phyloP scores from a whole-genome alignment of 2,329 filamentous ascomycete species.

The Stachybotrys elegans region DNA sequence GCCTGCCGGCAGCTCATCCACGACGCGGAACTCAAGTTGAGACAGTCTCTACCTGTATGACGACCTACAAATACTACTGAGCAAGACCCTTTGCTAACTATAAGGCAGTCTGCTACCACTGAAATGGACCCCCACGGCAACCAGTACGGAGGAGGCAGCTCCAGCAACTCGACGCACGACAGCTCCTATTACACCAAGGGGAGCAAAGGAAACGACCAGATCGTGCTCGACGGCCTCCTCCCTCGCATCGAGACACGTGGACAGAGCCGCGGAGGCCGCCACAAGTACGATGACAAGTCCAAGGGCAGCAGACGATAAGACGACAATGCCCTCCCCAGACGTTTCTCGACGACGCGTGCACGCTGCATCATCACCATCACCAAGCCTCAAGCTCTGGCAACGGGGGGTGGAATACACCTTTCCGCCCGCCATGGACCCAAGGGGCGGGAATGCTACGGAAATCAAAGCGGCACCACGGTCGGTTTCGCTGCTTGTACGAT shows the following conservation, averaged over 20 bases:
- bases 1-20: background rate
- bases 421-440: too few species aligned
- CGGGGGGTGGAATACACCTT: too few species aligned
- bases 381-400: too few species aligned
- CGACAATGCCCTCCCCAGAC: too few species aligned
- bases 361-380: too few species aligned
- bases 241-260: constrained; percentile 18
- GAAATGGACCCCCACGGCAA: constrained; percentile 2
- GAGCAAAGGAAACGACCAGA: constrained; percentile 6
- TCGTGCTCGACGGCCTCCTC: constrained; percentile 14
- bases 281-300: constrained; percentile 2
- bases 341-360: too few species aligned
- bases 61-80: too few species aligned
- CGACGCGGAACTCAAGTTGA: constrained; percentile 1
- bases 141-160: constrained; percentile 8
- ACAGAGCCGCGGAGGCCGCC: constrained; percentile 10
- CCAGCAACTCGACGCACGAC: constrained; percentile 9
- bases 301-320: constrained; percentile 2
- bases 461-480: too few species aligned
- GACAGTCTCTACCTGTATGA: background rate
- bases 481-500: too few species aligned
- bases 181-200: constrained; percentile 5
- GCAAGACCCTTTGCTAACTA: too few species aligned
- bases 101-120: background rate
- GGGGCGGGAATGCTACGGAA: too few species aligned